These are phyloP conservation scores for Porogramme epimiltina DNA, from an alignment of 1,284 basidiomycete species.

Conservation along the genomic window DNA sequence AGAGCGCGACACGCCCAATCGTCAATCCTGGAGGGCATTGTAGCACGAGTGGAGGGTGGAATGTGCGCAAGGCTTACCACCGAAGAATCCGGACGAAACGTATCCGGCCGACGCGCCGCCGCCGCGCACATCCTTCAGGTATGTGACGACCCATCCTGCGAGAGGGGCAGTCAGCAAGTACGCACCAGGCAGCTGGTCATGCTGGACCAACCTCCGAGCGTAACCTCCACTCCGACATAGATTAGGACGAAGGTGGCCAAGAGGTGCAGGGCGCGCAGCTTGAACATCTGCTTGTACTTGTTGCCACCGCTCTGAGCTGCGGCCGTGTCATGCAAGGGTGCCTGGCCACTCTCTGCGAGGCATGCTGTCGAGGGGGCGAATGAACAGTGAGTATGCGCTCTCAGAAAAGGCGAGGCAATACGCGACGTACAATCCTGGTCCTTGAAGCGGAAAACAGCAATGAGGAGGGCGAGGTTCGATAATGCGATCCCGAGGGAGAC, in stretches of 20 bases:
- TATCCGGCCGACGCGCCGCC: conserved; percentile 52
- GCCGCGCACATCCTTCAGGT: conserved; percentile 42
- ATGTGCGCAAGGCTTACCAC: too few species aligned
- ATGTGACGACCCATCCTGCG: conserved; percentile 55
- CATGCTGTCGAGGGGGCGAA: conserved; percentile 27
- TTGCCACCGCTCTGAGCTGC: conserved; percentile 26
- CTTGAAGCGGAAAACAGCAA: conserved; percentile 54
- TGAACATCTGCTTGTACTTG: conserved; percentile 43
- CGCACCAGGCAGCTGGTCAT: background rate
- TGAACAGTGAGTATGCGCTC: conserved; percentile 8
- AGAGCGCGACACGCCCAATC: conserved; percentile 44
- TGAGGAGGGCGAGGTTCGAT: conserved; percentile 44
- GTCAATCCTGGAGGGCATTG: conserved; percentile 43
- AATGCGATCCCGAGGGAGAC: conserved; percentile 59
- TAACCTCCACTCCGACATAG: conserved; percentile 51
- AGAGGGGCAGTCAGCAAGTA: too few species aligned
- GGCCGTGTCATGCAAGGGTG: conserved; percentile 18
- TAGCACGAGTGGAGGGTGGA: too few species aligned
- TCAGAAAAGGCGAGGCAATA: background rate
- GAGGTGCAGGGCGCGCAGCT: conserved; percentile 39
- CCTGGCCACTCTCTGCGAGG: conserved; percentile 37
- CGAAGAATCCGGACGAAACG: conserved; percentile 53
- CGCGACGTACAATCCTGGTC: conserved; percentile 50
- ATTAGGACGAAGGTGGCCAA: conserved; percentile 47
- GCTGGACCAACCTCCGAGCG: conserved; percentile 42